Evolutionary conservation across 2,329 filamentous ascomycete genomes (phyloP), one percentile per base, ranked within the genome.

Genomic region (Raffaelea arxii): DNA sequence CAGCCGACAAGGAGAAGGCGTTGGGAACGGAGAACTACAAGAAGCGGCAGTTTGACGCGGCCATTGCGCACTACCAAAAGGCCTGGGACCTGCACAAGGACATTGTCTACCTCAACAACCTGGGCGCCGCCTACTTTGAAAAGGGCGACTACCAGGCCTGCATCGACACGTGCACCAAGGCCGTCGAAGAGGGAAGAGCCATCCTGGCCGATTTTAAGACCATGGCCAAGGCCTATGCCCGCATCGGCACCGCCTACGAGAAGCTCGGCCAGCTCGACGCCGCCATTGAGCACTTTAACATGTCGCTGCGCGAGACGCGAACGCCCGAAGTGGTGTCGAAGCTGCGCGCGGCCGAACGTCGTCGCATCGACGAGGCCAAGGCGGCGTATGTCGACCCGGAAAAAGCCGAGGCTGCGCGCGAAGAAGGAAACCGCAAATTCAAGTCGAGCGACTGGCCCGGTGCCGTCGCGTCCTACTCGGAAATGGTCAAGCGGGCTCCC

Each of bases 161-260:
- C 55, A 89, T 98, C 53, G 86, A 94, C 58, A 71, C 82, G 16
- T 98, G 92, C 70, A 81, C 86, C 58, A 80, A 88, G 69, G 92
- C 94, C 11, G 78, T 95, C 46, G 84, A 94, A 56, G 85, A 97
- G 65, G 92, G 92, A 47, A 87, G 92, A 49, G 77, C 84, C 57
- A 81, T 94, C 56, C 84, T 89, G 47, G 90, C 92, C 53, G 92
- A 98, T 69, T 98, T 97, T 75, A 98, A 98, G 79, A 77, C 90
- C 60, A 91, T 98, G 55, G 90, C 94, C 62, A 97, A 96, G 80
- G 86, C 91, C n/a, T 96, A 92, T 59, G 89, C 90, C 35, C 88
- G 92, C 56, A 94, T 98, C 56, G 92, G 92, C 53, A 78, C 82
- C n/a, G 82, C 91, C 0, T 89, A 97, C 63, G 92, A 98, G 74